phyloP scores from a whole-genome alignment of 2,329 filamentous ascomycete genomes.

The Fusarium newnesense region DNA sequence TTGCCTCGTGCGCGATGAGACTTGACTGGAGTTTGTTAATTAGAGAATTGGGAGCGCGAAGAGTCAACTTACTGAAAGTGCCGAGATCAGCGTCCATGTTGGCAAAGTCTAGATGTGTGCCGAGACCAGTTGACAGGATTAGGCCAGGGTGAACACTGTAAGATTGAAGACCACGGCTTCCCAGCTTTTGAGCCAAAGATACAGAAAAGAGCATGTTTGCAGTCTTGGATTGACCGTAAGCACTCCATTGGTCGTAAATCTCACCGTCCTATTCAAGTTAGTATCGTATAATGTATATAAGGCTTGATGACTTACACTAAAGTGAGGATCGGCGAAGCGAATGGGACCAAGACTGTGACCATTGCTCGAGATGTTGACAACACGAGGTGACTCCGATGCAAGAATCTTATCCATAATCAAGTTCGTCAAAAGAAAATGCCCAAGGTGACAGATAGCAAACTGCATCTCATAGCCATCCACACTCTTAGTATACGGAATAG shows the following conservation, averaged over 20 bases:
- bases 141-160: constrained; percentile 51
- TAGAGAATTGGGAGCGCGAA: fast-evolving
- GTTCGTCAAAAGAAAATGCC: constrained; percentile 59
- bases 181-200: constrained; percentile 47
- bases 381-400: constrained; percentile 46
- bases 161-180: constrained; percentile 43
- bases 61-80: constrained; percentile 22
- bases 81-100: constrained; percentile 27
- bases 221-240: constrained; percentile 54
- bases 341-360: constrained; percentile 45
- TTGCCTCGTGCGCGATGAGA: constrained; percentile 40
- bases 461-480: constrained; percentile 55
- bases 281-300: background rate
- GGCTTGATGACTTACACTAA: constrained; percentile 38
- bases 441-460: constrained; percentile 58
- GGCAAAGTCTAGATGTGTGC: constrained; percentile 35
- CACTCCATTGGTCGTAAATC: constrained; percentile 46
- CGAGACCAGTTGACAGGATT: constrained; percentile 38
- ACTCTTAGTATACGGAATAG: constrained; percentile 42
- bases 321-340: constrained; percentile 50
- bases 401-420: constrained; percentile 56
- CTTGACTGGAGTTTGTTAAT: constrained; percentile 10
- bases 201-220: constrained; percentile 50
- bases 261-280: constrained; percentile 46
- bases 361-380: constrained; percentile 55